Conservation (phyloP, 352 stramenopile genomes). For the Pythium plurisporium region DNA sequence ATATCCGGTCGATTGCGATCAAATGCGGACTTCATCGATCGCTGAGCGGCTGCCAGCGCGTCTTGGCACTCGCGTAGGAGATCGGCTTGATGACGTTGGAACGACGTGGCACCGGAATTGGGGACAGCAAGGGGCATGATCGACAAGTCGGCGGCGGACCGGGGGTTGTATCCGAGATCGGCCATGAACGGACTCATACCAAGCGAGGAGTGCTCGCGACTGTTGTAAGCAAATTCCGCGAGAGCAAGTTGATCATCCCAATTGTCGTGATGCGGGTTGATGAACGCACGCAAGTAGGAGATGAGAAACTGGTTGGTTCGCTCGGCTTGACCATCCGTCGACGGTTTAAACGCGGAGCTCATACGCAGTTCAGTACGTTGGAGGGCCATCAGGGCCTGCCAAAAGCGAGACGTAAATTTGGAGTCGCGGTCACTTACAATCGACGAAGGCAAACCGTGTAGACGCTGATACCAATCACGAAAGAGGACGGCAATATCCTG, state of each 20-base stretch:
- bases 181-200: conserved; percentile 10
- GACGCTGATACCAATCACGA: background rate
- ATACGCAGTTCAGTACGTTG: background rate
- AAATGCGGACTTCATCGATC: background rate
- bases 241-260: conserved; percentile 10
- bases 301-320: conserved; percentile 5
- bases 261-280: background rate
- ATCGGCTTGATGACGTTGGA: background rate
- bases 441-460: conserved; percentile 6
- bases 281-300: background rate
- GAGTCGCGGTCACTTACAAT: conserved; percentile 13
- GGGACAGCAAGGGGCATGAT: too few relatives aligned
- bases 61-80: background rate
- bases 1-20: conserved; percentile 13
- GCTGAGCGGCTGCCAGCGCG: background rate
- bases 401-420: conserved; percentile 7
- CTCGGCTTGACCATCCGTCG: conserved; percentile 13
- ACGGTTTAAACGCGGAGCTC: conserved; percentile 3
- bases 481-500: conserved; percentile 1
- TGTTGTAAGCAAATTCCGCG: conserved; percentile 20
- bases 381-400: background rate
- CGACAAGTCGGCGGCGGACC: background rate
- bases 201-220: background rate
- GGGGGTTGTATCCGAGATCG: conserved; percentile 6
- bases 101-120: too few relatives aligned